Base-by-base conservation (phyloP, 2,329 filamentous ascomycete species). In the Elsinoe arachidis region DNA sequence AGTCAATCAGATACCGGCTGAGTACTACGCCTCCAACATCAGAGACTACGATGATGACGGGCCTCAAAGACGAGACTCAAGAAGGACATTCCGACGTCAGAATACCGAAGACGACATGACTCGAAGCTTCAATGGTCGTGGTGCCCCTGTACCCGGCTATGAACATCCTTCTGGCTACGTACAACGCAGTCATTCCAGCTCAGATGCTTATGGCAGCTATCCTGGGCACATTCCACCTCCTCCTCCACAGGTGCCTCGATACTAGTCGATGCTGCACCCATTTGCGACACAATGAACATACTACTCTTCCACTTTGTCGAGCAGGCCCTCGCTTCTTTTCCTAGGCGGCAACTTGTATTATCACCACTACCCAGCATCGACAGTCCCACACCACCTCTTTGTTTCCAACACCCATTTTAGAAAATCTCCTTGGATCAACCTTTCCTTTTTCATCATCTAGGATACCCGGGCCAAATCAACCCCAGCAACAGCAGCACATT, bases 21-120 rank as follows among this genome's bases (percentile, higher is more conserved):
- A 41, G 9, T 60, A 59, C 38, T 63, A 61, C 37, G 51, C 56
- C 5, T 60, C 58, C 14, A 63, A 63, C 33, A 55, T 63, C 12
- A 55, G 59, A 19, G 39, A 56, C 14, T 41, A 55, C 19, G 58
- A 58, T 33, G 46, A 53, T 12, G 46, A 58, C 7, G 26, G 26
- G 3, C 55, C 55, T 11, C 49, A 53, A 37, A 30, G 35, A 10
- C 49, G 58, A 37, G 37, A 60, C 21, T 10, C 55, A 5, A 38
- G 57, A 39, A 19, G 59, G 23, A 46, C 43, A 37, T 56, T 56
- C 41, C 39, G 54, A 11, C 39, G 54, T 17, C 54, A 56, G n/a
- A 56, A 34, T 15, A 56, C 54, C 14, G 54, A 56, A 15, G 54
- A 56, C 5, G 54, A 56, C 7, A 56, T 56, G 54, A 17, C 17